These are phyloP conservation scores for Lodderomyces elongisporus DNA, from an alignment of 1,139 yeast genomes.

Conservation along the genomic window DNA sequence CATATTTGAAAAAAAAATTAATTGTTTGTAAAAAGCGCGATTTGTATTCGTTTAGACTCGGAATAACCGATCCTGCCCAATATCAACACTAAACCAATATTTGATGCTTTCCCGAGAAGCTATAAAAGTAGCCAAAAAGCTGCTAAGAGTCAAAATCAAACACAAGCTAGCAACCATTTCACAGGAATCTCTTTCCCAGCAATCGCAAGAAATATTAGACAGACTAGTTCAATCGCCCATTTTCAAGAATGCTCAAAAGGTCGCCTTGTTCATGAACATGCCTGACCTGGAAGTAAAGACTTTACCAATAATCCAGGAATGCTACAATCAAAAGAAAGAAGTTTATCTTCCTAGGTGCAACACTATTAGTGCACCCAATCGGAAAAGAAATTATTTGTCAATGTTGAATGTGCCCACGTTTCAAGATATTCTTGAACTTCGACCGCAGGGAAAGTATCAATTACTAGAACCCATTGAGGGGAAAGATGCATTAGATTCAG, in stretches of 20 bases:
- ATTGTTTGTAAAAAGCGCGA: too few species aligned
- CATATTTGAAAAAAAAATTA: too few species aligned
- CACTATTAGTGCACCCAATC: slow-evolving; percentile 12
- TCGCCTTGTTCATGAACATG: slow-evolving; percentile 69
- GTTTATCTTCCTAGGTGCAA: slow-evolving; percentile 54
- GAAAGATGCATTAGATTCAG: slow-evolving; percentile 30
- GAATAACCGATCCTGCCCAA: too few species aligned
- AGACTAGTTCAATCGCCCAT: slow-evolving; percentile 29
- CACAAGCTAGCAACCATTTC: slow-evolving; percentile 13
- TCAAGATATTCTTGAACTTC: slow-evolving; percentile 40
- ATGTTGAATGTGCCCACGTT: slow-evolving; percentile 48
- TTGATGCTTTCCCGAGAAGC: too few species aligned
- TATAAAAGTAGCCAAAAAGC: slow-evolving; percentile 14
- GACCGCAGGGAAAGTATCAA: slow-evolving; percentile 65
- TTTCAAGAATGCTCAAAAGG: slow-evolving; percentile 39
- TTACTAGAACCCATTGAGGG: slow-evolving; percentile 62
- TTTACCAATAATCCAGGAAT: slow-evolving; percentile 38
- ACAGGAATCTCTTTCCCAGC: slow-evolving; percentile 13
- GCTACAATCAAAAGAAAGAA: slow-evolving; percentile 40
- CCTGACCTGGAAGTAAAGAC: slow-evolving; percentile 61
- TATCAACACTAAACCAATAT: too few species aligned
- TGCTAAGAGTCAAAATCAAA: slow-evolving; percentile 19
- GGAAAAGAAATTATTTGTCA: slow-evolving; percentile 46
- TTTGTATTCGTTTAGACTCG: too few species aligned
- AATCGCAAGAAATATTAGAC: slow-evolving; percentile 22